Conservation (phyloP, 1,284 basidiomycete species). For the Sanghuangporus weigelae region DNA sequence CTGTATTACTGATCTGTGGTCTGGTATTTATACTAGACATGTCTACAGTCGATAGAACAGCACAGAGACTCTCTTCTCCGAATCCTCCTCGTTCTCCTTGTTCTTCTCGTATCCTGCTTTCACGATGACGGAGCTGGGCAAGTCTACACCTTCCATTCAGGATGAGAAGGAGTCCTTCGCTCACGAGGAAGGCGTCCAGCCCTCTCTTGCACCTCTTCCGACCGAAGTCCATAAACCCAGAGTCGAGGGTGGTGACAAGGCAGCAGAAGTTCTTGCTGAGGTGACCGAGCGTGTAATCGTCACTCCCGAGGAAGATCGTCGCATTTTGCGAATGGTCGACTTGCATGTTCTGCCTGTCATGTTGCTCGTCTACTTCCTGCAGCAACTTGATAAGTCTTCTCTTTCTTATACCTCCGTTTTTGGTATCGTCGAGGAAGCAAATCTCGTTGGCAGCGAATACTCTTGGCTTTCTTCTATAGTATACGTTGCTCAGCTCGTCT, state of each 20-base stretch:
- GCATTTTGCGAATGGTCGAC: slow-evolving; percentile 9
- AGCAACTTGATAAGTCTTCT: slow-evolving; percentile 16
- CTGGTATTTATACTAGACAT: neutral
- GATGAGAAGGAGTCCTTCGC: neutral
- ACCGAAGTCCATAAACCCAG: neutral
- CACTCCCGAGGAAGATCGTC: slow-evolving; percentile 7
- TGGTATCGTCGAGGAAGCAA: slow-evolving; percentile 30
- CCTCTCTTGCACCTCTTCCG: neutral
- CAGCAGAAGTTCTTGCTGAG: neutral
- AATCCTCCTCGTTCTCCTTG: neutral
- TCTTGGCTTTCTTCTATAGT: slow-evolving; percentile 29
- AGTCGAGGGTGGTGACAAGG: neutral
- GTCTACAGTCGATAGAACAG: neutral
- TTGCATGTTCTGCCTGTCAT: slow-evolving; percentile 14
- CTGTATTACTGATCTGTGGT: neutral
- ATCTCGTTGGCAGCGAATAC: slow-evolving; percentile 27
- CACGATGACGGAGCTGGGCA: neutral
- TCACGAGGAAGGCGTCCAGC: neutral
- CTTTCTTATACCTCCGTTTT: slow-evolving; percentile 30
- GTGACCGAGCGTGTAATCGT: neutral
- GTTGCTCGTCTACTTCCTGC: slow-evolving; percentile 14
- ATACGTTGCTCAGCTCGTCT: slow-evolving; percentile 16
- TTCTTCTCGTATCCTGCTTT: neutral
- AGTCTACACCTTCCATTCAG: neutral
- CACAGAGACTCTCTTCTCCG: neutral